Percentiles rank a stretch among this genome's conserved stretches.
phyloP scores from a whole-genome alignment of 768 basidiomycete species.

The Antrodiella citrinella region DNA sequence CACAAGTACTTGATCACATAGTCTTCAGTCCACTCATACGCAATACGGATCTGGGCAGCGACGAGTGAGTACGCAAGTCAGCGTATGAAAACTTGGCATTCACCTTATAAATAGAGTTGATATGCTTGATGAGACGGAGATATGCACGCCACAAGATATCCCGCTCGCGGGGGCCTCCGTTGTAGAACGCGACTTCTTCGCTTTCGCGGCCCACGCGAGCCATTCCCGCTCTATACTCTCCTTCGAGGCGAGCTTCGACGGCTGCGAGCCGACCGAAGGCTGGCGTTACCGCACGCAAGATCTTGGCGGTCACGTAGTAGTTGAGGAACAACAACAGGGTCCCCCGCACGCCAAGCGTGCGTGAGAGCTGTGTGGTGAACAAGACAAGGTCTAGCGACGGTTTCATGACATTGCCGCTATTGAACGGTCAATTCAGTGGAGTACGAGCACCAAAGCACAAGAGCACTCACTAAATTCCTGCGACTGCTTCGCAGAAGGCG shows the following conservation, averaged over 20 bases:
- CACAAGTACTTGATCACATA: slow-evolving; percentile 95
- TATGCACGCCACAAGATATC: slow-evolving; percentile 78
- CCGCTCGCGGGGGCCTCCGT: slow-evolving; percentile 77
- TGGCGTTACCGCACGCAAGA: slow-evolving; percentile 80
- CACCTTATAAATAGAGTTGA: slow-evolving; percentile 89
- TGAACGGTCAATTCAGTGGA: neutral
- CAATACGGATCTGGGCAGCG: slow-evolving; percentile 66
- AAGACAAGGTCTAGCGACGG: slow-evolving; percentile 85
- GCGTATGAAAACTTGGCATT: slow-evolving; percentile 5
- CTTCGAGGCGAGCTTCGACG: slow-evolving; percentile 79
- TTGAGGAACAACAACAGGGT: slow-evolving; percentile 72
- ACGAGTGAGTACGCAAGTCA: neutral
- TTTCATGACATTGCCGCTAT: slow-evolving; percentile 87
- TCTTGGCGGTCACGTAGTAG: slow-evolving; percentile 79
- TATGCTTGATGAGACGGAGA: slow-evolving; percentile 71
- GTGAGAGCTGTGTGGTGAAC: slow-evolving; percentile 87
- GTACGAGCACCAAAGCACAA: neutral
- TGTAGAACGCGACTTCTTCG: slow-evolving; percentile 96
- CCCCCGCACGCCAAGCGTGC: slow-evolving; percentile 80
- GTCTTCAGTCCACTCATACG: slow-evolving; percentile 94
- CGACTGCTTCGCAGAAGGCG: slow-evolving; percentile 78
- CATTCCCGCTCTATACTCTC: slow-evolving; percentile 86
- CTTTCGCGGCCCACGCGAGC: slow-evolving; percentile 80
- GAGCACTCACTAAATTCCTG: slow-evolving; percentile 76
- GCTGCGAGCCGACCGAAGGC: slow-evolving; percentile 89